Percentiles rank a stretch among this genome's conserved stretches.
These are phyloP conservation scores for Apostasia ramifera DNA, from an alignment of 106 monocot species.

Conservation along the genomic window DNA sequence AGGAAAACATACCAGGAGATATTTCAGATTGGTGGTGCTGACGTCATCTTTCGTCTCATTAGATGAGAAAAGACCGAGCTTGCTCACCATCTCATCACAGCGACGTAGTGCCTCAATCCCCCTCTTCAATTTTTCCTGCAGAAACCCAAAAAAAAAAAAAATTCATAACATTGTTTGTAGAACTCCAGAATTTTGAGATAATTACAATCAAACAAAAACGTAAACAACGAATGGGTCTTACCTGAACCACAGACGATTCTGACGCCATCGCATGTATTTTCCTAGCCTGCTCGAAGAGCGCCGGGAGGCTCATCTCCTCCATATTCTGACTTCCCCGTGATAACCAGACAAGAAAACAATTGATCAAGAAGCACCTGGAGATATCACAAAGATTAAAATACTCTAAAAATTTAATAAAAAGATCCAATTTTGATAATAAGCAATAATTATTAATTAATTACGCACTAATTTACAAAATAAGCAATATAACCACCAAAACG, in stretches of 20 bases:
- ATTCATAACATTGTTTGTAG: background rate
- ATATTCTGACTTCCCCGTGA: slow-evolving; percentile 5
- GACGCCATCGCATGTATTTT: slow-evolving; percentile 57
- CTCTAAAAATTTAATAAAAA: no score
- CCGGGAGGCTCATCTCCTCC: slow-evolving; percentile 72
- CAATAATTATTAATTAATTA: no score
- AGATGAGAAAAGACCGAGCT: slow-evolving; percentile 79
- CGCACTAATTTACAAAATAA: no score
- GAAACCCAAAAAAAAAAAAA: slow-evolving; percentile 5
- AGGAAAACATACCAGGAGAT: slow-evolving; percentile 56
- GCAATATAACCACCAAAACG: no score
- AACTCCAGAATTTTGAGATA: background rate
- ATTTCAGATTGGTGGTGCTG: slow-evolving; percentile 90
- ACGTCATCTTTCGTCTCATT: slow-evolving; percentile 93
- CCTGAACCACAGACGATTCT: slow-evolving; percentile 55
- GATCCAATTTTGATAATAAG: no score
- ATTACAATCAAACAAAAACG: background rate
- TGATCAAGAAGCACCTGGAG: no score
- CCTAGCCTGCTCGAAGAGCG: slow-evolving; percentile 72
- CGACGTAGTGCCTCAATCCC: slow-evolving; percentile 47
- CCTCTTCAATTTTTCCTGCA: slow-evolving; percentile 40
- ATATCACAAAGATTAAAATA: no score
- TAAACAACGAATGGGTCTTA: slow-evolving; percentile 14
- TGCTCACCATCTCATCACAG: slow-evolving; percentile 88
- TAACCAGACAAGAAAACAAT: no score